These are phyloP conservation scores for Hymenoscyphus fraxineus DNA, from an alignment of 2,329 filamentous ascomycete species.

Conservation along the genomic window DNA sequence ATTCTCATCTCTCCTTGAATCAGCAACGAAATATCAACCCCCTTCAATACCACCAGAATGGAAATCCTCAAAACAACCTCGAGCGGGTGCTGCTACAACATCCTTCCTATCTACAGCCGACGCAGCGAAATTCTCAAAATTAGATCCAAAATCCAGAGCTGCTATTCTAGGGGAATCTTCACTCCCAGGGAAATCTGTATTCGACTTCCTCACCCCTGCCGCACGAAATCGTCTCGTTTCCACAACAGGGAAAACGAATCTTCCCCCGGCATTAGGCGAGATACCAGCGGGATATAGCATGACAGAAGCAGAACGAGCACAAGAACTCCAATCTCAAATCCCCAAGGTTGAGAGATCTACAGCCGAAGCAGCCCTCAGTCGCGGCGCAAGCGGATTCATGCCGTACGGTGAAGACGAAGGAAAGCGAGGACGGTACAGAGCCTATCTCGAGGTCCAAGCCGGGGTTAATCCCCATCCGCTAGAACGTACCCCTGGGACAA, in stretches of 20 bases:
- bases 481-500: constrained; percentile 41
- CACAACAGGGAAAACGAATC: constrained; percentile 69
- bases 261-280: constrained; percentile 76
- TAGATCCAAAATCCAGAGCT: constrained; percentile 74
- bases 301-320: constrained; percentile 59
- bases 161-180: constrained; percentile 75
- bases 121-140: constrained; percentile 69
- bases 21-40: constrained; percentile 52
- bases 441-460: constrained; percentile 75
- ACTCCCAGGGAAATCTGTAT: constrained; percentile 89
- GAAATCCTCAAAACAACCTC: constrained; percentile 57
- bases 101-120: constrained; percentile 67
- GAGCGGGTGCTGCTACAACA: constrained; percentile 33
- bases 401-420: constrained; percentile 80
- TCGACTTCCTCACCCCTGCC: constrained; percentile 81
- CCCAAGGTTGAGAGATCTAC: constrained; percentile 64
- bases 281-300: constrained; percentile 61
- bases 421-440: constrained; percentile 77
- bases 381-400: constrained; percentile 64
- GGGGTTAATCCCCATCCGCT: constrained; percentile 58
- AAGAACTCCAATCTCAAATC: constrained; percentile 54
- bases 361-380: constrained; percentile 64
- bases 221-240: constrained; percentile 72
- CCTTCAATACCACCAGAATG: constrained; percentile 70
- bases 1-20: constrained; percentile 43